Evolutionary conservation across 2,329 filamentous ascomycete species (phyloP), one percentile per base, ranked within the genome.

Genomic region (Alternaria infectoria): DNA sequence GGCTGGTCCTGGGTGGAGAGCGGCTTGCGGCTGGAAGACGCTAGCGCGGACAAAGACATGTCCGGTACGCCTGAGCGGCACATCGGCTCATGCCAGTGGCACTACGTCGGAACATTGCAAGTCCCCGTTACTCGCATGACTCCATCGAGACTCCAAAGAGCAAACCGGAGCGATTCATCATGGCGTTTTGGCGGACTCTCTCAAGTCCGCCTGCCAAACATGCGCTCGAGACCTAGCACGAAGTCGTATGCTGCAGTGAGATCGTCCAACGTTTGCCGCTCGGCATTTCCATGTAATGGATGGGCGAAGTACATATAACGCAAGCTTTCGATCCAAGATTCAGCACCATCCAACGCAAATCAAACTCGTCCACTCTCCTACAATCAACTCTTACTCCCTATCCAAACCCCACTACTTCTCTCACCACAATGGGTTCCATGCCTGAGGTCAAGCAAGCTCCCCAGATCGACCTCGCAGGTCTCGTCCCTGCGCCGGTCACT

Each of bases 401-500:
- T n/a, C 28, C 26, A 30, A 43, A 56, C 23, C 9, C 23, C 23
- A 25, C 3, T 17, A 50, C 30, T 44, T 15, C 30, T 26, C 32
- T 13, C 36, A 57, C 23, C 57, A 69, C 43, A 61, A 74, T 74
- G 70, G 70, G 71, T 65, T 74, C 71, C 59, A 68, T 74, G 64
- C 64, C 69, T 61, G 61, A 72, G 62, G 57, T 69, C 44, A 66
- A 72, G 49, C 30, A 65, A 58, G 68, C 68, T 52, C 67, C 69
- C 28, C 58, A 70, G 32, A 71, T 86, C 67, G 83, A 86, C 75
- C 81, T 86, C 61, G 79, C 81, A 54, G 84, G 84, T 55, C 81
- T 86, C 54, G 82, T 83, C 21, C 85, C 83, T 50, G 84, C 84
- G 40, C 84, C 84, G 13, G 83, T 86, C 61, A 86, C 84, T 12